Evolutionary conservation across 208 protist species (phyloP), one percentile per base, ranked within the genome.

Genomic region (Leishmania major): DNA sequence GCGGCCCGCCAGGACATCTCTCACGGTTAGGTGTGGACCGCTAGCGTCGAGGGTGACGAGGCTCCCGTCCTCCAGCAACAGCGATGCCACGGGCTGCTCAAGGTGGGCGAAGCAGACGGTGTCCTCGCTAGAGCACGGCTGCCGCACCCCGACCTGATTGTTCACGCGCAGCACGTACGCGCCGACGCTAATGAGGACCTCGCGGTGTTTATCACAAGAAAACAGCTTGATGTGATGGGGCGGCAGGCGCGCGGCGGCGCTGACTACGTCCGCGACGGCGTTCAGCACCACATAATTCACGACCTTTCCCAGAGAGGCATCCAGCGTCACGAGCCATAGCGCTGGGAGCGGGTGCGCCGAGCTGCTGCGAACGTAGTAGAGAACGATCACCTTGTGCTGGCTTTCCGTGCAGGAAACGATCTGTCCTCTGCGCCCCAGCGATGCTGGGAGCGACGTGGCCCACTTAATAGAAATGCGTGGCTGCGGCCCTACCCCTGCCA

Each of bases 161-260:
- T 96, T 97, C 57, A 97, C 83, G 28, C 90, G 91, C n/a, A 97
- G 78, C 53, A 88, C 82, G 59, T 89, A 96, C n/a, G 88, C 72
- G 19, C 89, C 84, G 45, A 94, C 73, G 71, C 88, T 88, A 40
- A 96, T 75, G 53, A 92, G 71, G 17, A 93, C 90, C 49, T 90
- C 80, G 22, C 87, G 57, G 70, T 82, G 79, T 13, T 35, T 75
- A 71, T 92, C 91, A 53, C 92, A 86, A 60, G 87, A 45, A 72
- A 90, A 93, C 22, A 97, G 60, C 47, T 87, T 88, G 35, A 93
- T 91, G 81, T 95, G 89, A 70, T 95, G 88, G 40, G 81, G 82
- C 28, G 92, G 92, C 28, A 86, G 70, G 15, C 86, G 79, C 45
- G 83, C 77, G 1, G 90, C 88, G 17, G 83, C 86, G 28, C 75